Evolutionary conservation across 169 alveolate genomes (phyloP).

Genomic region (Plasmodium coatneyi): DNA sequence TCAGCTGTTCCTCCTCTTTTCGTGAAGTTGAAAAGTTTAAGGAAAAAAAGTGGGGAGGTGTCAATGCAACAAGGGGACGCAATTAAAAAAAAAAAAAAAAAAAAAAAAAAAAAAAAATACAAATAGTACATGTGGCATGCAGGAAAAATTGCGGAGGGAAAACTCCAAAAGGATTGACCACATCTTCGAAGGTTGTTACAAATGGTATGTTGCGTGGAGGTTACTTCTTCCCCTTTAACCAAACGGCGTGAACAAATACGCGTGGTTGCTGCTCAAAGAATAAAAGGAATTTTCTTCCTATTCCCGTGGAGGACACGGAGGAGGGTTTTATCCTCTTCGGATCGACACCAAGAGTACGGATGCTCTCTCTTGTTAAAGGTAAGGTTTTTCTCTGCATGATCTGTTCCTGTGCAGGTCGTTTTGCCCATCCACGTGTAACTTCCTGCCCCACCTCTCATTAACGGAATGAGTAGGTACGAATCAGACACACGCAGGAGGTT

Average conservation of each 20-base stretch:
- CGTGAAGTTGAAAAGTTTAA: no score
- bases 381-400: neutral
- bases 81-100: no score
- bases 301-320: slow-evolving; percentile 16
- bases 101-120: neutral
- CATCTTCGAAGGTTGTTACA: neutral
- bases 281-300: slow-evolving; percentile 53
- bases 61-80: no score
- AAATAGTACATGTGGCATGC: neutral
- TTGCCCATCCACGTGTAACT: neutral
- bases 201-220: neutral
- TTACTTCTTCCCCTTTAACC: neutral
- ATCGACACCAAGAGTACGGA: slow-evolving; percentile 54
- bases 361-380: slow-evolving; percentile 42
- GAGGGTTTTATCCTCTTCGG: slow-evolving; percentile 44
- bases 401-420: neutral
- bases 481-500: slow-evolving; percentile 23
- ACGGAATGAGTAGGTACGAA: neutral
- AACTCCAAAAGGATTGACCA: neutral
- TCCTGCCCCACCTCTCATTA: neutral
- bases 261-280: neutral
- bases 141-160: neutral
- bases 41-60: no score
- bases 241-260: neutral
- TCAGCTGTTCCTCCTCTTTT: no score